Percentiles rank a stretch among this genome's conserved stretches.
Evolutionary conservation across 176 grass and related monocot species (phyloP).

Genomic region (Aegilops speltoides): DNA sequence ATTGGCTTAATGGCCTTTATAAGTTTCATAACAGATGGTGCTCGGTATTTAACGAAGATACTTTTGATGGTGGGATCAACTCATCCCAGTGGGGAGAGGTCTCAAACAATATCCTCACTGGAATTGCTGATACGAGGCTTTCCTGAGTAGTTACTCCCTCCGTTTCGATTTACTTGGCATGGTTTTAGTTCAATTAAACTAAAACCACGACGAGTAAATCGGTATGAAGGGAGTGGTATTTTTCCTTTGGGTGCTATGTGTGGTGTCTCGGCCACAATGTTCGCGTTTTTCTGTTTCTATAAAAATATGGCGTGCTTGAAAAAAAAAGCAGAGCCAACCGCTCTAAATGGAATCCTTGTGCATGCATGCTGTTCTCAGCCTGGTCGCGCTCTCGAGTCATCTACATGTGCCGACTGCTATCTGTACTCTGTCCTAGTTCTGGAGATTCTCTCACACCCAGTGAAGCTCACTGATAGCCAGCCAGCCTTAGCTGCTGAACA

Average conservation of each 20-base stretch:
- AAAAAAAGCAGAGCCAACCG: neutral
- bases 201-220: too few relatives aligned
- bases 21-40: constrained; percentile 72
- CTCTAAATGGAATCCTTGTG: neutral
- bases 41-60: constrained; percentile 71
- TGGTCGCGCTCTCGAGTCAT: neutral
- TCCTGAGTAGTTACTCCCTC: too few relatives aligned
- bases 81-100: constrained; percentile 73
- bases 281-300: too few relatives aligned
- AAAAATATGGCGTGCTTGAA: too few relatives aligned
- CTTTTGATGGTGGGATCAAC: constrained; percentile 85
- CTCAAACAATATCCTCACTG: constrained; percentile 72
- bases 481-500: neutral
- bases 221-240: too few relatives aligned
- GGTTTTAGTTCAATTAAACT: too few relatives aligned
- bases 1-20: constrained; percentile 61
- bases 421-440: neutral
- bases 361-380: neutral
- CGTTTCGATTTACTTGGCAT: too few relatives aligned
- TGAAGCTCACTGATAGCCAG: neutral
- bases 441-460: neutral
- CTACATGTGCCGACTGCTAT: neutral
- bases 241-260: too few relatives aligned
- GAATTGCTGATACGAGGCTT: constrained; percentile 73
- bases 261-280: too few relatives aligned